Evolutionary conservation across 179 eudicot species (phyloP).

Genomic region (Corrigiola litoralis): DNA sequence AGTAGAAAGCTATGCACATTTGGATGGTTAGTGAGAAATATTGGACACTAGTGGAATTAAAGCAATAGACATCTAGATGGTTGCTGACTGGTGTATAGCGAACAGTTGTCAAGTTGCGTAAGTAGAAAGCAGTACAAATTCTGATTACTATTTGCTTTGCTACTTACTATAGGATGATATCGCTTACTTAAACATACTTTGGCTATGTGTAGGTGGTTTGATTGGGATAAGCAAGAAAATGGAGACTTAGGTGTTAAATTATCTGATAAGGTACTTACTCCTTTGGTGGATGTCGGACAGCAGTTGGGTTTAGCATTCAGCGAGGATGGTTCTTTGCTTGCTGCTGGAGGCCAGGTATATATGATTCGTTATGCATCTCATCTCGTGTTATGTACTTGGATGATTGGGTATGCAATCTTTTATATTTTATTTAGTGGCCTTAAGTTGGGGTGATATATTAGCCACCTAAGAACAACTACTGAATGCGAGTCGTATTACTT

Average conservation of each 20-base stretch:
- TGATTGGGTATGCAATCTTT: neutral
- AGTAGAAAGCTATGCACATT: no score
- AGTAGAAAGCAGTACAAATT: neutral
- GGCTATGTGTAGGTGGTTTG: slow-evolving; percentile 51
- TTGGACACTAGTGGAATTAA: no score
- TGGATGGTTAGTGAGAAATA: no score
- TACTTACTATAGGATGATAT: neutral
- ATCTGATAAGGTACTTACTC: slow-evolving; percentile 56
- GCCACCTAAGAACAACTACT: no score
- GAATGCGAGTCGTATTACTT: no score
- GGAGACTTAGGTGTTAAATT: slow-evolving; percentile 36
- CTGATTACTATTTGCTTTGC: neutral
- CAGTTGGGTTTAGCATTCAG: slow-evolving; percentile 72
- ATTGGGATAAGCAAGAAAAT: slow-evolving; percentile 52
- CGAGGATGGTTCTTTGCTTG: slow-evolving; percentile 73
- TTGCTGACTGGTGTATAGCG: no score
- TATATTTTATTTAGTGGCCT: no score
- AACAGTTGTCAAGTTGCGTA: no score
- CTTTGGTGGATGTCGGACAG: slow-evolving; percentile 72
- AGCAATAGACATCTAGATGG: no score
- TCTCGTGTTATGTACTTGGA: neutral
- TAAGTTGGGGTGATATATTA: neutral
- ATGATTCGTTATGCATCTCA: neutral
- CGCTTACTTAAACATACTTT: neutral
- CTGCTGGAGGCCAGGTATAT: slow-evolving; percentile 87